Evolutionary conservation across 495 filamentous ascomycete species (phyloP).

Genomic region (Penicillium samsonianum): DNA sequence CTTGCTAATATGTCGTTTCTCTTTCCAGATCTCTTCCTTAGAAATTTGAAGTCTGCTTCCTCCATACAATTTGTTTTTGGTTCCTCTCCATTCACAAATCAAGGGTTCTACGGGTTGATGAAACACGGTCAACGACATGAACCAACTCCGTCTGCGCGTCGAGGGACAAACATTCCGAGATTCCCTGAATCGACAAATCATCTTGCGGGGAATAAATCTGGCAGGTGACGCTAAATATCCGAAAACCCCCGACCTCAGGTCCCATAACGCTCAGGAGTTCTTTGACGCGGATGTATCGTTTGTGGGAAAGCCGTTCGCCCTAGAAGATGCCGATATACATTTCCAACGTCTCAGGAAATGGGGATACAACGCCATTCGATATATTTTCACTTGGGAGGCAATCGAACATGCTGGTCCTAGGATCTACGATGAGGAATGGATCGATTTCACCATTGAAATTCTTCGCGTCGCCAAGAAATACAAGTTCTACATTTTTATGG

Average conservation of each 20-base stretch:
- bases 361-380: slow-evolving; percentile 94
- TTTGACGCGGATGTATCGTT: slow-evolving; percentile 96
- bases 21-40: too few relatives aligned
- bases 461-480: slow-evolving; percentile 83
- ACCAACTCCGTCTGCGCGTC: slow-evolving; percentile 60
- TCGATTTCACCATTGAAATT: slow-evolving; percentile 84
- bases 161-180: slow-evolving; percentile 82
- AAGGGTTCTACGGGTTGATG: neutral
- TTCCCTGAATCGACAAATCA: slow-evolving; percentile 64
- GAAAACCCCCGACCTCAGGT: slow-evolving; percentile 74
- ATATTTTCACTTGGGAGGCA: slow-evolving; percentile 98
- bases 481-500: slow-evolving; percentile 95
- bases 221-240: slow-evolving; percentile 74
- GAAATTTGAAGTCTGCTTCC: too few relatives aligned
- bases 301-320: slow-evolving; percentile 76
- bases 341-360: slow-evolving; percentile 80
- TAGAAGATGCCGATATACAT: slow-evolving; percentile 80
- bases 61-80: too few relatives aligned
- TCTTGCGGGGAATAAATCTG: slow-evolving; percentile 69
- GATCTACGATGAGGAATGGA: slow-evolving; percentile 92
- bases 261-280: slow-evolving; percentile 75
- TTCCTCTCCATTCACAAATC: neutral
- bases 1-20: too few relatives aligned
- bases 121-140: neutral
- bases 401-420: slow-evolving; percentile 91